Conservation (phyloP, 768 basidiomycete species). For the Multifurca ochricompacta region DNA sequence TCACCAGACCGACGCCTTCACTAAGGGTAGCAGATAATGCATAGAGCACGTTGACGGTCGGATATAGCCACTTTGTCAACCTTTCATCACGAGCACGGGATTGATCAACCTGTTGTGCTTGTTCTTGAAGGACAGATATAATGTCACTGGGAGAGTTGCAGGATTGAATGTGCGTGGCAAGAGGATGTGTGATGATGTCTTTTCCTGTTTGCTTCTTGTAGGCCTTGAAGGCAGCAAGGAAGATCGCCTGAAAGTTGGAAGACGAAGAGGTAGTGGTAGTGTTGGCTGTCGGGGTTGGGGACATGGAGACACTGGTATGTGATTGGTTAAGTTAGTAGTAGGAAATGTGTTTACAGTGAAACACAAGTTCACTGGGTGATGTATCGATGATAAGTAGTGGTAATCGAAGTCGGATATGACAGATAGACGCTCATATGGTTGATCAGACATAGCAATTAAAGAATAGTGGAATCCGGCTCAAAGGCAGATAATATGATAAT, state of each 20-base stretch:
- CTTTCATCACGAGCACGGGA: not conserved
- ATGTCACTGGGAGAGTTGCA: not conserved
- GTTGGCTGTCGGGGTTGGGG: too few species aligned
- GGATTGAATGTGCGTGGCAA: not conserved
- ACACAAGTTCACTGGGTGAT: too few species aligned
- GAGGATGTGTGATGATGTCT: not conserved
- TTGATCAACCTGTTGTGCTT: not conserved
- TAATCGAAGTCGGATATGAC: too few species aligned
- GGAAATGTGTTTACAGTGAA: too few species aligned
- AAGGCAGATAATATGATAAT: too few species aligned
- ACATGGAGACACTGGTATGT: too few species aligned
- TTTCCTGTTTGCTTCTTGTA: not conserved
- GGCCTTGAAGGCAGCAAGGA: not conserved
- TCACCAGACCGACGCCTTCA: not conserved
- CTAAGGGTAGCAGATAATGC: not conserved
- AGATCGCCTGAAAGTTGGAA: not conserved
- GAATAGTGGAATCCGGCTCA: too few species aligned
- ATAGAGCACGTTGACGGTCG: not conserved
- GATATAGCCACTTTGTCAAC: not conserved
- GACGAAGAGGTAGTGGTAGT: too few species aligned
- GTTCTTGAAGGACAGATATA: not conserved
- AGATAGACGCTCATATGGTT: too few species aligned
- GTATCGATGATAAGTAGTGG: too few species aligned
- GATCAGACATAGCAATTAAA: too few species aligned
- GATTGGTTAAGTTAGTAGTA: too few species aligned